phyloP scores from a whole-genome alignment of 108 stramenopile species.

The Fistulifera solaris region DNA sequence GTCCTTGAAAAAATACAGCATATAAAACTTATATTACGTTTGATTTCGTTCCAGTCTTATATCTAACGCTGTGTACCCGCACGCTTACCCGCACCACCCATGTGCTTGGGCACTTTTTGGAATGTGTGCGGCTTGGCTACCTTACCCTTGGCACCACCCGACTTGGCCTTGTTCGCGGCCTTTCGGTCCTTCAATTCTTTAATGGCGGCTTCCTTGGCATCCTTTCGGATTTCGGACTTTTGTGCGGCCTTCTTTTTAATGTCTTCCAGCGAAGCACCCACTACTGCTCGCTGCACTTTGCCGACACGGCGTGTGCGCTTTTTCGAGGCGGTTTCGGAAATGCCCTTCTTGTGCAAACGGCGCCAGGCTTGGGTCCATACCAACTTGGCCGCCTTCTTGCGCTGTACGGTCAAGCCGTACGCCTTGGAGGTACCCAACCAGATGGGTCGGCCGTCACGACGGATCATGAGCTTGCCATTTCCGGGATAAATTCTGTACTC shows the following conservation, averaged over 20 bases:
- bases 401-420: conserved; percentile 86
- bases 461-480: conserved; percentile 97
- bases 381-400: conserved; percentile 99
- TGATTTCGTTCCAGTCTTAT: no score
- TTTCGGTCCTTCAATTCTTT: conserved; percentile 89
- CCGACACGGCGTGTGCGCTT: conserved; percentile 87
- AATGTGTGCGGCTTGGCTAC: conserved; percentile 27
- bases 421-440: conserved; percentile 94
- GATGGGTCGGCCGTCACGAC: conserved; percentile 97
- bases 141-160: conserved; percentile 15
- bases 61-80: no score
- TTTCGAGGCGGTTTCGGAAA: conserved; percentile 81
- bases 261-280: conserved; percentile 94
- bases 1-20: no score
- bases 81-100: conserved; percentile 24
- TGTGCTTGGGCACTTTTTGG: conserved; percentile 67
- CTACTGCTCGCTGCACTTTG: conserved; percentile 95
- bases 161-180: conserved; percentile 72
- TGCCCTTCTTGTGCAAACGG: conserved; percentile 98
- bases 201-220: conserved; percentile 72
- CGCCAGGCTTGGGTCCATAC: conserved; percentile 99
- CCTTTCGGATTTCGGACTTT: conserved; percentile 71
- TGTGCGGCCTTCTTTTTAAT: conserved; percentile 92
- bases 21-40: no score
- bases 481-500: conserved; percentile 99